Percentiles rank a stretch among this genome's conserved stretches.
Conservation (phyloP, 1,284 basidiomycete genomes). For the Microbotryum saponariae region DNA sequence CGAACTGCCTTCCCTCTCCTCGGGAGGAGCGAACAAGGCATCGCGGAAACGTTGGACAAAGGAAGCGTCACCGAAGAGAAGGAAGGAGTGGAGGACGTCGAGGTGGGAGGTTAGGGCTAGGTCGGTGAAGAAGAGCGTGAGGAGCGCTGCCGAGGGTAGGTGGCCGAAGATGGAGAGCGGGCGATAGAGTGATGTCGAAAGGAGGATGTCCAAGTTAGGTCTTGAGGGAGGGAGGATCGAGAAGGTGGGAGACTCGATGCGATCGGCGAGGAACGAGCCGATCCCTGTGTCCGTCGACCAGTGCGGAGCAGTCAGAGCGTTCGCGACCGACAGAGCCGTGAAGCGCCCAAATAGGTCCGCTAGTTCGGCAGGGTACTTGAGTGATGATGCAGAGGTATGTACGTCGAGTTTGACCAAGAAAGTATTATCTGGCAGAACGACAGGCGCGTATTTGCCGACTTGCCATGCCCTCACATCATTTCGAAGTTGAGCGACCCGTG, state of each 20-base stretch:
- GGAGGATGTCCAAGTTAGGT: background rate
- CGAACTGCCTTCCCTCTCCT: background rate
- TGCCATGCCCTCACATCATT: no score
- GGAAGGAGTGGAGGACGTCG: constrained; percentile 2
- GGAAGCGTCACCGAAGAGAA: constrained; percentile 7
- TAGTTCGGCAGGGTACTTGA: background rate
- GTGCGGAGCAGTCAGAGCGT: background rate
- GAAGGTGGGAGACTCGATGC: background rate
- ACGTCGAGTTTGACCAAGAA: background rate
- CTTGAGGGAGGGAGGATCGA: background rate
- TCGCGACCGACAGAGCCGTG: background rate
- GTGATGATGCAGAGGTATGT: background rate
- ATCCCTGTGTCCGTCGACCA: background rate
- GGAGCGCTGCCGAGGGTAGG: constrained; percentile 4
- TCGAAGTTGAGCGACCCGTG: no score
- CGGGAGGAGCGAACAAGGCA: constrained; percentile 6
- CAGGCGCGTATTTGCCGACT: background rate
- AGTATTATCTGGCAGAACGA: no score
- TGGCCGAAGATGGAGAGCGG: constrained; percentile 1
- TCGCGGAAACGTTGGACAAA: constrained; percentile 4
- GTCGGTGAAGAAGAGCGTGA: constrained; percentile 8
- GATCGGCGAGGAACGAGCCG: background rate
- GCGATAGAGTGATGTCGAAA: background rate
- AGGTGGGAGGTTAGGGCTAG: constrained; percentile 5
- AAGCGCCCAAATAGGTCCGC: background rate